Percentiles rank a stretch among this genome's conserved stretches.
phyloP scores from a whole-genome alignment of 768 basidiomycete species.

The Pholiota conissans region DNA sequence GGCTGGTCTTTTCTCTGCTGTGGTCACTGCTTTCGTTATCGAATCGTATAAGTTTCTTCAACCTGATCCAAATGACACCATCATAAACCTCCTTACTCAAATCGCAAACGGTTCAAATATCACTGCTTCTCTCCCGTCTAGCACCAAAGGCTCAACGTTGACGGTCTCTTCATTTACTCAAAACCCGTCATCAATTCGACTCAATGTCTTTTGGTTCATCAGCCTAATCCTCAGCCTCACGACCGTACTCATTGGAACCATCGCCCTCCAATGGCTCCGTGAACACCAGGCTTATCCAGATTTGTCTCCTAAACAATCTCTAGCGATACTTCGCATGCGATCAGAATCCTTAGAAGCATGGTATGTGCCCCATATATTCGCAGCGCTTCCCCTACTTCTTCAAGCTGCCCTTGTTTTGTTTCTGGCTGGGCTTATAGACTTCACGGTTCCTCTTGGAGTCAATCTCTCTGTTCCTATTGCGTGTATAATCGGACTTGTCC shows the following conservation, averaged over 20 bases:
- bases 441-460: conserved; percentile 8
- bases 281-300: conserved; percentile 3
- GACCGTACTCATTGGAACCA: conserved; percentile 16
- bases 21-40: conserved; percentile 23
- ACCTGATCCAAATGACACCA: conserved; percentile 9
- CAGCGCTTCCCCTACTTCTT: conserved; percentile 1
- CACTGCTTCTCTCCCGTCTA: neutral
- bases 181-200: conserved; percentile 4
- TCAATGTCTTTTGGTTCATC: conserved; percentile 17
- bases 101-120: neutral
- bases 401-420: conserved; percentile 18
- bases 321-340: conserved; percentile 5
- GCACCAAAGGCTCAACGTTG: neutral
- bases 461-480: conserved; percentile 11
- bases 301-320: neutral
- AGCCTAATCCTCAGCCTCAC: conserved; percentile 17
- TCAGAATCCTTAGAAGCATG: conserved; percentile 1
- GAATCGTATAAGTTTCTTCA: conserved; percentile 21
- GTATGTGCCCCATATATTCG: conserved; percentile 8
- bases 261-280: conserved; percentile 13
- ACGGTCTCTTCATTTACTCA: neutral
- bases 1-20: conserved; percentile 26
- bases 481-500: conserved; percentile 3
- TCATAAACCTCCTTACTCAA: neutral
- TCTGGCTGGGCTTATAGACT: conserved; percentile 18